Percentiles rank a stretch among this genome's conserved stretches.
Evolutionary conservation across 139 green algal genomes (phyloP).

Genomic region (Gonium pectorale): DNA sequence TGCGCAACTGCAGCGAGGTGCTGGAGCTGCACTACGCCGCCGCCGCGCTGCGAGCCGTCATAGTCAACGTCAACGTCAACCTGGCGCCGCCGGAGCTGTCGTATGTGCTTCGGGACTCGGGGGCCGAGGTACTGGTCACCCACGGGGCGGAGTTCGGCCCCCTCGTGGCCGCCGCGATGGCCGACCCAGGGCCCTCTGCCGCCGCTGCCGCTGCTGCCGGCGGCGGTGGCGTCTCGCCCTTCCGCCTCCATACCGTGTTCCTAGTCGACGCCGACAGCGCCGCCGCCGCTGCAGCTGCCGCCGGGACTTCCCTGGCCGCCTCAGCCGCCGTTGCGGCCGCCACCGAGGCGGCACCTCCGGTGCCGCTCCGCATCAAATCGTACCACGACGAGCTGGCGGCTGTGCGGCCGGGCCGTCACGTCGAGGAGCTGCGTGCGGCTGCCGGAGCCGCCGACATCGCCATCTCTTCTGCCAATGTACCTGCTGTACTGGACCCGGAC

Average conservation of each 20-base stretch:
- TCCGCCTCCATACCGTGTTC: constrained; percentile 34
- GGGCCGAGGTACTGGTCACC: constrained; percentile 63
- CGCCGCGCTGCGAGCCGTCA: constrained; percentile 72
- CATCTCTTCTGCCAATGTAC: background rate
- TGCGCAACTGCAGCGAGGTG: constrained; percentile 76
- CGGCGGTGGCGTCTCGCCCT: background rate
- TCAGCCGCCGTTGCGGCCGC: background rate
- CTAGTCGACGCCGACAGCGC: background rate
- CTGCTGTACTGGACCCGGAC: background rate
- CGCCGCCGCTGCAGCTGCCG: background rate
- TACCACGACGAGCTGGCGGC: background rate
- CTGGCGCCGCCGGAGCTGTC: constrained; percentile 78
- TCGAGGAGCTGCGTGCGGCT: background rate
- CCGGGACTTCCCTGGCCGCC: background rate
- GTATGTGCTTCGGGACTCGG: constrained; percentile 76
- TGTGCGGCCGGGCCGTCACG: background rate
- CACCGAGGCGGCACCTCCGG: too few species aligned
- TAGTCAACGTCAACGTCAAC: constrained; percentile 89
- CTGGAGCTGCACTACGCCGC: constrained; percentile 84
- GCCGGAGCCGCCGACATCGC: background rate
- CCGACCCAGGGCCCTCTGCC: too few species aligned
- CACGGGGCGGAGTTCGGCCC: constrained; percentile 53
- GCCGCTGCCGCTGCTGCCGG: background rate
- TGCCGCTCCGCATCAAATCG: background rate
- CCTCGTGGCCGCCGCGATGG: constrained; percentile 36